Evolutionary conservation across 116 monocot genomes (phyloP), one percentile per base, ranked within the genome.

Genomic region (Cymodocea nodosa): DNA sequence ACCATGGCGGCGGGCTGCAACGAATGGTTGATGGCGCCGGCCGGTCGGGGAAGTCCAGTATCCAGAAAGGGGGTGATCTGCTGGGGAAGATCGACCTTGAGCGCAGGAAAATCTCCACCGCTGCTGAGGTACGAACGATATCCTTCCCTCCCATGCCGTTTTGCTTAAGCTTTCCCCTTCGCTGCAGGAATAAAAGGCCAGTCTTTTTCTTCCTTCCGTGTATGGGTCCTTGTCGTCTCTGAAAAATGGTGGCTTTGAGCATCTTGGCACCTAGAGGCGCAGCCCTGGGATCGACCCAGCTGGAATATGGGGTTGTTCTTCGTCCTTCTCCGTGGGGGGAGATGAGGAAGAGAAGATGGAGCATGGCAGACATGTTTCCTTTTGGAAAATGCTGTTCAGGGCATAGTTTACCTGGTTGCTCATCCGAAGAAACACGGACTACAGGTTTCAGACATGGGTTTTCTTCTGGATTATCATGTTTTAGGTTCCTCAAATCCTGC

Each of bases 201-300:
- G 52, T 14, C 37, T 52, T 44, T 24, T 63, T 52, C 23, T 37
- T n/a, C 20, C 13, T 64, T 54, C 37, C 5, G n/a, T 25, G 55
- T 48, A 23, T 56, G 36, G 54, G 13, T 62, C 17, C 54, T 40
- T 62, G 16, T 30, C 7, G 19, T 39, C 34, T 22, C 51, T 56
- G 30, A 62, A 78, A 78, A 35, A 89, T 89, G 89, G 85, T 78
- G 74, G 66, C 67, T 74, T 69, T 85, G 39, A 78, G 69, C 76
- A 64, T 63, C 16, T 82, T 80, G 65, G 57, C 52, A 34, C 13
- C 73, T 0, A 66, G 74, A 78, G 65, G 68, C 4, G 16, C 73
- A 15, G 67, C 50, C 44, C 60, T 83, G 73, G 63, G 50, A 2
- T 35, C 71, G 11, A 35, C 57, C 24, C 50, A 71, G 68, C 12